A percentile compares a stretch with the other conserved stretches of the same genome.
phyloP scores from a whole-genome alignment of 257 asterid species.

The Solanum chiquidenum region DNA sequence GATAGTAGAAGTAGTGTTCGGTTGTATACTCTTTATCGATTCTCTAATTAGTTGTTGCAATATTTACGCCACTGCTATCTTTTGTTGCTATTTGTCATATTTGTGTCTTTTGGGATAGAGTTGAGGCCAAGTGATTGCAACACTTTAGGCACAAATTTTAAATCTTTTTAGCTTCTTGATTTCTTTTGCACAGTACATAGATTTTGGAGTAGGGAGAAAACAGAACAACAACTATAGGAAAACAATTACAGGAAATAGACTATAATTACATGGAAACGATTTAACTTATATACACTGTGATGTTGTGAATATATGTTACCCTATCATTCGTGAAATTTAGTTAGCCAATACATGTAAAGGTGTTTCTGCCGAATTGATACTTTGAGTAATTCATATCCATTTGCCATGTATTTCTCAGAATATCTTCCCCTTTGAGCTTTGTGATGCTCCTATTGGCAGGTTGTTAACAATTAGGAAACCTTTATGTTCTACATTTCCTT shows the following conservation, averaged over 20 bases:
- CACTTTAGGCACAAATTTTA: no score
- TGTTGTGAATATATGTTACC: neutral
- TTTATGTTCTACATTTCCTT: neutral
- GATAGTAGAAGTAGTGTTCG: no score
- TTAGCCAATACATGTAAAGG: neutral
- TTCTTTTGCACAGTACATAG: no score
- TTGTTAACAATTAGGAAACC: neutral
- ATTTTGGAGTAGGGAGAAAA: neutral
- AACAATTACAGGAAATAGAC: neutral
- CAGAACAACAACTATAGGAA: neutral
- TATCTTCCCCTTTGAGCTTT: conserved; percentile 32
- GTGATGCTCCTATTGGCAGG: neutral
- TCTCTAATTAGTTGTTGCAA: no score
- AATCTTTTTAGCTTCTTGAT: no score
- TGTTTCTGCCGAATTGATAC: neutral
- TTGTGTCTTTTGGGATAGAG: no score
- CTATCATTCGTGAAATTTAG: neutral
- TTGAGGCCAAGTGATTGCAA: no score
- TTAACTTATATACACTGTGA: neutral
- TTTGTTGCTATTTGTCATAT: no score
- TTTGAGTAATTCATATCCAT: conserved; percentile 48
- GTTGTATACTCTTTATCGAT: no score
- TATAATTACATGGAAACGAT: neutral
- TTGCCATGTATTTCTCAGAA: conserved; percentile 37
- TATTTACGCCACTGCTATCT: no score